Percentiles rank a stretch among this genome's conserved stretches.
phyloP scores from a whole-genome alignment of 2,329 filamentous ascomycete genomes.

The Colletotrichum filicis region DNA sequence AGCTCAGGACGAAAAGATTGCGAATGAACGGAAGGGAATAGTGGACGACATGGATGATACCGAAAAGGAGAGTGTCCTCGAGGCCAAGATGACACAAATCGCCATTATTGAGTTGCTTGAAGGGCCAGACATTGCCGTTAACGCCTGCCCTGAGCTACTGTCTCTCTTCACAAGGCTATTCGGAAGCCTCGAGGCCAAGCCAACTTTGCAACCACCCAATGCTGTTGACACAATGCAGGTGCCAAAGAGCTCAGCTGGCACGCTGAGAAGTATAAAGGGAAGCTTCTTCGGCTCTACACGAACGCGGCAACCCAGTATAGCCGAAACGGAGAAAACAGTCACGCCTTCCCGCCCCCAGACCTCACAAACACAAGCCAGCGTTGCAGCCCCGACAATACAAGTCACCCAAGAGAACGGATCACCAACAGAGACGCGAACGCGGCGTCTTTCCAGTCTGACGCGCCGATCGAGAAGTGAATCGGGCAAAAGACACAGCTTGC shows the following conservation, averaged over 20 bases:
- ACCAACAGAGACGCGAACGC: slow-evolving; percentile 48
- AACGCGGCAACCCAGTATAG: slow-evolving; percentile 52
- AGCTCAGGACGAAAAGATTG: slow-evolving; percentile 48
- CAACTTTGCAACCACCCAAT: slow-evolving; percentile 52
- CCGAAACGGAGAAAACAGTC: slow-evolving; percentile 49
- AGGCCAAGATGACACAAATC: slow-evolving; percentile 96
- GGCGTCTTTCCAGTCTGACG: slow-evolving; percentile 49
- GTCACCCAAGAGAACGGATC: slow-evolving; percentile 74
- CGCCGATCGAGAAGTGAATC: slow-evolving; percentile 56
- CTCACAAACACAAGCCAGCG: slow-evolving; percentile 52
- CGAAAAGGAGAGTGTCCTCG: slow-evolving; percentile 89
- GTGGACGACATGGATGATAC: slow-evolving; percentile 84
- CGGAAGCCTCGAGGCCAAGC: slow-evolving; percentile 62
- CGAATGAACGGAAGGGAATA: slow-evolving; percentile 56
- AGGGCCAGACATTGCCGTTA: slow-evolving; percentile 86
- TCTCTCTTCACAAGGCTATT: slow-evolving; percentile 86
- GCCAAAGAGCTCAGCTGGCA: slow-evolving; percentile 74
- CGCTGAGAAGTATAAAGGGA: slow-evolving; percentile 74
- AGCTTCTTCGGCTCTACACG: slow-evolving; percentile 79
- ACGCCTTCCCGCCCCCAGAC: slow-evolving; percentile 48
- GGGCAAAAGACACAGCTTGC: slow-evolving; percentile 61
- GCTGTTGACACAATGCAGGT: slow-evolving; percentile 55
- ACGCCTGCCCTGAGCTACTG: slow-evolving; percentile 86
- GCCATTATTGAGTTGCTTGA: slow-evolving; percentile 85
- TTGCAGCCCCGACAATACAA: slow-evolving; percentile 75